Percentiles rank a stretch among this genome's conserved stretches.
Evolutionary conservation across 768 basidiomycete species (phyloP).

Genomic region (Pulveroboletus sp.): DNA sequence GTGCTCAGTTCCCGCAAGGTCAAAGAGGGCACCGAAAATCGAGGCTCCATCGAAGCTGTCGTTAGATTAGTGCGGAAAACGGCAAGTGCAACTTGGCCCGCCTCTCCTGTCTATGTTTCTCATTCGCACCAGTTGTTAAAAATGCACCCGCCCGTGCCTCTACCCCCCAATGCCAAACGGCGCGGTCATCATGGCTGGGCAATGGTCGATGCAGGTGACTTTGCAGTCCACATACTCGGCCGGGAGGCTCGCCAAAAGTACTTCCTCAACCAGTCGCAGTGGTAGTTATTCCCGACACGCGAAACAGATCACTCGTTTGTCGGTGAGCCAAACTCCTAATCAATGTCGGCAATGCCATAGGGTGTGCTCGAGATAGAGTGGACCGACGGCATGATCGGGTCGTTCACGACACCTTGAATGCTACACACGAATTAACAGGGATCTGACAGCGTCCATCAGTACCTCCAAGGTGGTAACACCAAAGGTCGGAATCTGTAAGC

Average conservation of each 20-base stretch:
- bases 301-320: no score
- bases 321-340: neutral
- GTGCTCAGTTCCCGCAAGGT: conserved; percentile 42
- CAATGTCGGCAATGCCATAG: conserved; percentile 6
- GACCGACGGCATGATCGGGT: no score
- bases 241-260: conserved; percentile 62
- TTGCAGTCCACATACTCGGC: conserved; percentile 76
- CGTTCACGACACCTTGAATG: no score
- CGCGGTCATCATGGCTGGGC: conserved; percentile 71
- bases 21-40: conserved; percentile 78
- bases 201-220: conserved; percentile 76
- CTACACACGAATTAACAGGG: no score
- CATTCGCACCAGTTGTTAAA: conserved; percentile 47
- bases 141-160: conserved; percentile 49
- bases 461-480: no score
- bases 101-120: conserved; percentile 3
- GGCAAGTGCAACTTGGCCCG: conserved; percentile 38
- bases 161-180: conserved; percentile 62
- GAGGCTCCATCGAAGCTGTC: conserved; percentile 73
- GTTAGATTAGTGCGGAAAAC: conserved; percentile 66
- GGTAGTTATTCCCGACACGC: conserved; percentile 16
- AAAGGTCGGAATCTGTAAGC: no score
- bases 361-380: no score
- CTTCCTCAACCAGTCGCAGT: conserved; percentile 39
- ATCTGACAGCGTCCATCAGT: no score